Percentiles rank a stretch among this genome's conserved stretches.
Evolutionary conservation across 169 alveolate genomes (phyloP).

Genomic region (Eimeria praecox): DNA sequence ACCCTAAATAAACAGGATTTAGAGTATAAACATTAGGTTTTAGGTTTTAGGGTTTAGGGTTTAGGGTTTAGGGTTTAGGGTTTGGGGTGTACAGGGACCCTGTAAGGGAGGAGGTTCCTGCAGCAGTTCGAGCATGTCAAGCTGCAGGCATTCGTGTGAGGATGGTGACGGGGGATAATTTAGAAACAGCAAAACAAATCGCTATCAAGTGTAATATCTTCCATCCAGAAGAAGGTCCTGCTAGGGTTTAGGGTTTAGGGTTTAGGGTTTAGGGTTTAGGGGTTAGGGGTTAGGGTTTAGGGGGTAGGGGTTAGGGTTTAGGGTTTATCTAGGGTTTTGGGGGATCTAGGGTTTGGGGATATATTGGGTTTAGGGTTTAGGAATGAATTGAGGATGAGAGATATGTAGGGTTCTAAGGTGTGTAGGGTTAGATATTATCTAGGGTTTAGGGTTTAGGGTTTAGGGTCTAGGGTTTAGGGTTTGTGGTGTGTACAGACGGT

Average conservation of each 20-base stretch:
- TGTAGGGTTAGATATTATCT: neutral
- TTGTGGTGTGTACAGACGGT: conserved; percentile 37
- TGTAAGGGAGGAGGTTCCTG: conserved; percentile 91
- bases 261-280: conserved; percentile 27
- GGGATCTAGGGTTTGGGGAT: neutral
- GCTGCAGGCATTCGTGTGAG: conserved; percentile 93
- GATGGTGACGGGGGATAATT: conserved; percentile 96
- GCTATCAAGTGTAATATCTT: conserved; percentile 93
- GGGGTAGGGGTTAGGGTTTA: conserved; percentile 7
- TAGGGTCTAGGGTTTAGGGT: conserved; percentile 19
- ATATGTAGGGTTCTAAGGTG: neutral
- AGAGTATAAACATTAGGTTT: too few relatives aligned
- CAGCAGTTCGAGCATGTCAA: conserved; percentile 90
- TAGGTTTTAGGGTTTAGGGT: conserved; percentile 1
- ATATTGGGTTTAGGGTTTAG: conserved; percentile 60
- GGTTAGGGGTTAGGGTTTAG: conserved; percentile 9
- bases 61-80: conserved; percentile 35
- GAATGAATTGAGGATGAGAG: conserved; percentile 84
- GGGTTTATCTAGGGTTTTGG: neutral
- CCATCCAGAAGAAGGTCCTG: conserved; percentile 83
- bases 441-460: conserved; percentile 23
- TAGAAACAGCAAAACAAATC: conserved; percentile 92
- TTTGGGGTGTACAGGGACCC: conserved; percentile 84
- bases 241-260: conserved; percentile 5
- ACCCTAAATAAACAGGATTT: too few relatives aligned